phyloP scores from a whole-genome alignment of 768 basidiomycete genomes.

The Tricholomella constricta region DNA sequence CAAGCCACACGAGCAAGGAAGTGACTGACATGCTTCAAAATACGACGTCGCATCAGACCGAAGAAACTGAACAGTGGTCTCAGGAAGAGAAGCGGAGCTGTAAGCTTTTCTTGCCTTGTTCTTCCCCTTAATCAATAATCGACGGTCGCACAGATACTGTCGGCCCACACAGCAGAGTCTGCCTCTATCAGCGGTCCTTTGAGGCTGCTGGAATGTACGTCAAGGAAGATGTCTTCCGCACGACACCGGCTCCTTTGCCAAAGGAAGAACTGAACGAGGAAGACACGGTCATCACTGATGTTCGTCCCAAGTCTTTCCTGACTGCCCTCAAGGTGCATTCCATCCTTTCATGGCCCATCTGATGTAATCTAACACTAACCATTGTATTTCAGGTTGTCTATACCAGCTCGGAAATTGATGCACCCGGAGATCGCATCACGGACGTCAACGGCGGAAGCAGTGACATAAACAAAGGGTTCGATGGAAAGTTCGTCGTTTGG shows the following conservation, averaged over 20 bases:
- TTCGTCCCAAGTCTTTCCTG: not conserved
- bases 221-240: not conserved
- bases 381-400: conserved; percentile 9
- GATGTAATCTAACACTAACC: not conserved
- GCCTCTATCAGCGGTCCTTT: not conserved
- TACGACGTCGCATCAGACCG: too few relatives aligned
- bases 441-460: not conserved
- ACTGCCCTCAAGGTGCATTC: not conserved
- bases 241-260: conserved; percentile 1
- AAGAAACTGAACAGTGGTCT: too few relatives aligned
- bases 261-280: not conserved
- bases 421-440: conserved; percentile 1
- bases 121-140: not conserved
- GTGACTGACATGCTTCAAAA: too few relatives aligned
- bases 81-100: too few relatives aligned
- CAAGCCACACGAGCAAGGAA: not conserved
- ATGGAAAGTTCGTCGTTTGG: not conserved
- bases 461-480: not conserved
- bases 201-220: not conserved
- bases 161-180: not conserved
- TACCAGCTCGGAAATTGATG: not conserved
- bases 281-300: not conserved
- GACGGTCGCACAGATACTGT: not conserved
- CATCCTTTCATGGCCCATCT: not conserved
- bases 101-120: too few relatives aligned